Conservation (phyloP, 192 early-diverging fungal species). For the Coemansia sp. region DNA sequence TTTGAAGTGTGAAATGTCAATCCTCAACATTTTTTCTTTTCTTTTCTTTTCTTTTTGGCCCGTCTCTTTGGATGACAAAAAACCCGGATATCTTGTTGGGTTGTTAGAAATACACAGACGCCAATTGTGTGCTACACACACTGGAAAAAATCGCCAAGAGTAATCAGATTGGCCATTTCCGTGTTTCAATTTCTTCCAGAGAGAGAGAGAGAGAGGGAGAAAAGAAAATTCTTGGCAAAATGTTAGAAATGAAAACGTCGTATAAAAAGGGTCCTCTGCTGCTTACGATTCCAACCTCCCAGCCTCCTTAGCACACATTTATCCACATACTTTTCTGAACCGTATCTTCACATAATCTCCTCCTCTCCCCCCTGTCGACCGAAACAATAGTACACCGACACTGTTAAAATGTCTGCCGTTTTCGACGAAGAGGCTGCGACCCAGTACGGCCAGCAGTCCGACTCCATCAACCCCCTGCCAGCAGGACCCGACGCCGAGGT, state of each 20-base stretch:
- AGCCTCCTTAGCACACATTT: not conserved
- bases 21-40: not conserved
- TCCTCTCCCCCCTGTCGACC: not conserved
- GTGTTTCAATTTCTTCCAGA: no score
- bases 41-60: not conserved
- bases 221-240: not conserved
- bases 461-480: not conserved
- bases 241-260: no score
- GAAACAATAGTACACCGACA: not conserved
- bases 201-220: no score
- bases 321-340: not conserved
- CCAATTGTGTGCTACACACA: no score
- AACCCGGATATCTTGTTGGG: not conserved
- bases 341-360: not conserved
- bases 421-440: conserved; percentile 43
- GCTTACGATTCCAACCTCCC: not conserved
- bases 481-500: conserved; percentile 16
- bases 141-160: no score
- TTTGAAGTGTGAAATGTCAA: not conserved
- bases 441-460: conserved; percentile 19
- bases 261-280: no score
- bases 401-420: conserved; percentile 16
- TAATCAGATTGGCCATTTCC: no score
- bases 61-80: not conserved
- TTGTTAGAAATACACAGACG: not conserved